phyloP scores from a whole-genome alignment of 1,284 basidiomycete species.

The Ganoderma sinense region DNA sequence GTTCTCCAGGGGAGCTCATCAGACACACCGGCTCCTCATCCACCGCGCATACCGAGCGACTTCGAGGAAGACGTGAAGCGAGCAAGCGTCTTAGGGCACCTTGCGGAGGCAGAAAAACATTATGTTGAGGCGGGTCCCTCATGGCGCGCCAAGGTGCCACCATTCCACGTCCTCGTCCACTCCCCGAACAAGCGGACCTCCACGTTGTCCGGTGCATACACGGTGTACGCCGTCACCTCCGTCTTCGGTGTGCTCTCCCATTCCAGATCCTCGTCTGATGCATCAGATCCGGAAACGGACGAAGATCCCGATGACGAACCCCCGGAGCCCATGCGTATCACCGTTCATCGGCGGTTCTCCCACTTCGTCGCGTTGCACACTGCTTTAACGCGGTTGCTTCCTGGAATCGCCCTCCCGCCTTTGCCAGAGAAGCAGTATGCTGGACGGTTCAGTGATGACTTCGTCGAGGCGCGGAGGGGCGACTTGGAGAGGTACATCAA shows the following conservation, averaged over 20 bases:
- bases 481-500: constrained; percentile 83
- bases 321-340: constrained; percentile 59
- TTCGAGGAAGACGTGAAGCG: constrained; percentile 39
- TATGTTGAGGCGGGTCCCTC: constrained; percentile 76
- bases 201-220: constrained; percentile 74
- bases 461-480: constrained; percentile 82
- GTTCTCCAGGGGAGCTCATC: constrained; percentile 63
- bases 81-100: constrained; percentile 34
- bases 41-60: constrained; percentile 23
- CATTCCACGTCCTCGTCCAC: constrained; percentile 80
- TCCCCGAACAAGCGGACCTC: constrained; percentile 78
- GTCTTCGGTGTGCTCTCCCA: constrained; percentile 55
- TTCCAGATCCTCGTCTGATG: constrained; percentile 31
- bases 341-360: constrained; percentile 83
- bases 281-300: constrained; percentile 31
- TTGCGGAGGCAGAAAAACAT: constrained; percentile 70
- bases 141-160: constrained; percentile 77
- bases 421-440: constrained; percentile 87
- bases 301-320: constrained; percentile 34
- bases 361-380: constrained; percentile 85
- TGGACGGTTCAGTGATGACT: constrained; percentile 80
- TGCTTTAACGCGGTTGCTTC: constrained; percentile 68
- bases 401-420: constrained; percentile 81
- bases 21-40: constrained; percentile 30
- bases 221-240: constrained; percentile 80